Base-by-base conservation (phyloP, 2,329 filamentous ascomycete genomes). In the Cordyceps pruinosa region DNA sequence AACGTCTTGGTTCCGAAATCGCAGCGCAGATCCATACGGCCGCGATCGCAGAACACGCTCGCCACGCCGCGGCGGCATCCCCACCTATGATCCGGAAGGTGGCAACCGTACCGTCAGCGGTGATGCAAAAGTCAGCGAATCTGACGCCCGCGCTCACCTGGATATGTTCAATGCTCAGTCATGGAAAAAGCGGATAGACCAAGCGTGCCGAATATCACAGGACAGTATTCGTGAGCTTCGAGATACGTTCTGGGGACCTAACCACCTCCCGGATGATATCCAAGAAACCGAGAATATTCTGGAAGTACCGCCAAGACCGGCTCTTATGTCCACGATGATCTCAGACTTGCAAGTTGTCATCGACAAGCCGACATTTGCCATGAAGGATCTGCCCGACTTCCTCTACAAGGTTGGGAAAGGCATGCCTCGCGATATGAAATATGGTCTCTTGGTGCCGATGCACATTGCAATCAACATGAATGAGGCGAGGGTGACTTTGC, bases 391-490 rank as follows among this genome's bases (percentile, higher is more conserved):
- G 56, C 89, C 93, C 0, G 82, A 88, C 17, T 99, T 96, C 68
- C 76, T 99, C 26, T 82, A 97, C 67, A 83, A 84, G 48, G 86
- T 97, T 58, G 94, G 94, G n/a, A 99, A 99, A 73, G 94, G 94
- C 1, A 95, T 99, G 84, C 94, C 94, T 1, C 80, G 84, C 61
- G 87, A 95, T 66, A 99, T 91, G 82, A 78, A 93, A 66, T 99
- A 97, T 69, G 86, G 90, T 10, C 77, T 99, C 21, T 79, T 99
- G 19, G 77, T 99, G 12, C 95, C 94, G 0, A 90, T 97, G 86
- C 89, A 88, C 69, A 80, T 99, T 2, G 86, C 90, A 62, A 81
- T 99, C 61, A 89, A 89, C 59, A 92, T 97, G 85, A 89, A 91
- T 50, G 94, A 99, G 71, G 90, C 87, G 10, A 86, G 88, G 60